Base-by-base conservation (phyloP, 495 filamentous ascomycete species). In the Neurospora cerealis region DNA sequence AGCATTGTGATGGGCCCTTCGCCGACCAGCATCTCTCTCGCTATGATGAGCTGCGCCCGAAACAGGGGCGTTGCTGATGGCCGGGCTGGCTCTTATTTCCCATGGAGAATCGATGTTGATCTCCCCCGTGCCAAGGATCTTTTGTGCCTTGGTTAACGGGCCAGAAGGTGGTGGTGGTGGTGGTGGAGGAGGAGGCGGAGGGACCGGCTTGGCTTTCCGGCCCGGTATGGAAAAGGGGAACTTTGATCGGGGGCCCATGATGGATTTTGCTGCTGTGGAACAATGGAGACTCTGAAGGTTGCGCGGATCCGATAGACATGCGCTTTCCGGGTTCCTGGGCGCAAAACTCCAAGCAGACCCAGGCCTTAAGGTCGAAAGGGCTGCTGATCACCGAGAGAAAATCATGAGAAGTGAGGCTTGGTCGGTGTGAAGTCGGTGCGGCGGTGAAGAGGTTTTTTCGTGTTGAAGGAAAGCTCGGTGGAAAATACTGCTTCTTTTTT, bases 201-300 rank as follows among this genome's bases (percentile, higher is more conserved):
- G 38, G 34, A 79, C 39, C 36, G 73, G 71, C 74, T 83, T 84
- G 37, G 81, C 75, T 69, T 79, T 84, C 70, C 87, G 85, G 40
- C 86, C 85, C 70, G 86, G 86, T 13, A 87, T 77, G 40, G 87
- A 84, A 70, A 88, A 88, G 36, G 79, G 82, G 74, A 88, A 88
- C 71, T 85, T 88, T 21, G 86, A 86, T 70, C 81, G 81, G 73
- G 83, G 80, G 60, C 85, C 85, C 86, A 88, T 88, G 42, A 74
- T 70, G 72, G 72, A 40, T 9, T 13, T 40, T 48, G 69, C 38
- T n/a, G 70, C 17, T 73, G 76, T 71, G 69, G 32, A 34, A 69
- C 66, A 13, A 41, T 36, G n/a, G 44, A 69, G 28, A 42, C 46
- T 54, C 24, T 19, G 4, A 34, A 37, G 32, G 17, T 60, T 21